These are phyloP conservation scores for Fusarium sp. DNA, from an alignment of 2,329 filamentous ascomycete genomes.

Conservation along the genomic window DNA sequence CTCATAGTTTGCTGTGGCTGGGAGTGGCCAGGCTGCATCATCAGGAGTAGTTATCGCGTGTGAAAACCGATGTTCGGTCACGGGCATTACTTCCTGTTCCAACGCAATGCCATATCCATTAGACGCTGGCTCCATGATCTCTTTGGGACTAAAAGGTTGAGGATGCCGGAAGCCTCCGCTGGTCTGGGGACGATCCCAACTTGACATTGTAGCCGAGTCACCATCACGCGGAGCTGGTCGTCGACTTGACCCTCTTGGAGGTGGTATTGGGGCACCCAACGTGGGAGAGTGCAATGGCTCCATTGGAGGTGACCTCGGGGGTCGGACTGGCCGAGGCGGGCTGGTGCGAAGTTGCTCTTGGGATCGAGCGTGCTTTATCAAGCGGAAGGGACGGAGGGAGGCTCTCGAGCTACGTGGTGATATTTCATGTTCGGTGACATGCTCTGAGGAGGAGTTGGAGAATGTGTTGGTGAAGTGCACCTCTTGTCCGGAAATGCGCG, in stretches of 20 bases:
- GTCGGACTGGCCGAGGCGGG: conserved; percentile 63
- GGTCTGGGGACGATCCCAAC: conserved; percentile 60
- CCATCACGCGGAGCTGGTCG: conserved; percentile 61
- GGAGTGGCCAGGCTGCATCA: conserved; percentile 59
- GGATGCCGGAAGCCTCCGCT: conserved; percentile 61
- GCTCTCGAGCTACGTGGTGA: conserved; percentile 37
- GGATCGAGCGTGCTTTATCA: conserved; percentile 60
- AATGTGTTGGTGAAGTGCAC: conserved; percentile 61
- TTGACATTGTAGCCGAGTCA: conserved; percentile 53
- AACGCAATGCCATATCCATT: conserved; percentile 16
- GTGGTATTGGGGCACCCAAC: conserved; percentile 58
- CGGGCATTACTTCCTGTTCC: conserved; percentile 20
- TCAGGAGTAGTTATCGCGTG: conserved; percentile 60
- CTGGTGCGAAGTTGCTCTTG: conserved; percentile 63
- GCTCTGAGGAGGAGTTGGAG: conserved; percentile 49
- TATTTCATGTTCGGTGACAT: conserved; percentile 33
- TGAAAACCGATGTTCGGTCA: conserved; percentile 45
- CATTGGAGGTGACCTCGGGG: conserved; percentile 52
- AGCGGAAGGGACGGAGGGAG: conserved; percentile 50
- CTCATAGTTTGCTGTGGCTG: conserved; percentile 52
- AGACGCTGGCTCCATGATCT: conserved; percentile 39
- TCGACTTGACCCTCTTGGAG: conserved; percentile 68
- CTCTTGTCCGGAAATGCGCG: conserved; percentile 55
- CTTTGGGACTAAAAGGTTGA: conserved; percentile 55
- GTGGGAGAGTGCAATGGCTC: conserved; percentile 45